These are phyloP conservation scores for Trypanosoma boissoni DNA, from an alignment of 208 protist species.

Conservation along the genomic window DNA sequence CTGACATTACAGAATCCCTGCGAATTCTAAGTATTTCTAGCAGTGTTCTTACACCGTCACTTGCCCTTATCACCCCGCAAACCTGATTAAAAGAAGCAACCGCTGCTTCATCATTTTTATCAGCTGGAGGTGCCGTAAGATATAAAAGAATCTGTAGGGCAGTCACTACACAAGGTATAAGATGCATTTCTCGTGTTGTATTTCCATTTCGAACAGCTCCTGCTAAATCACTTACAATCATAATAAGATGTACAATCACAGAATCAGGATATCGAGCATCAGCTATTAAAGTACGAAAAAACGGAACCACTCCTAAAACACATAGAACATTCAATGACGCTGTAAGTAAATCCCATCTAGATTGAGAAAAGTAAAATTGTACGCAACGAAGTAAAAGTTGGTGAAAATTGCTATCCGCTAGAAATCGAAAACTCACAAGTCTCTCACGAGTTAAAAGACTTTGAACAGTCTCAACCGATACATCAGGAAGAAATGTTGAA, in stretches of 20 bases:
- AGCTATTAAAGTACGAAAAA: constrained; percentile 64
- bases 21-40: constrained; percentile 66
- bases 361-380: constrained; percentile 82
- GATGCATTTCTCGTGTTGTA: constrained; percentile 61
- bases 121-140: constrained; percentile 58
- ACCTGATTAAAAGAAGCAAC: constrained; percentile 64
- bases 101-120: constrained; percentile 58
- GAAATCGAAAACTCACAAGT: constrained; percentile 43
- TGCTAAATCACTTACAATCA: constrained; percentile 69
- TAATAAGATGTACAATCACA: constrained; percentile 72
- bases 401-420: constrained; percentile 69
- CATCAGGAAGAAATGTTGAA: constrained; percentile 48
- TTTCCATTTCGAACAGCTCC: constrained; percentile 56
- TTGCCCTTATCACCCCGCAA: constrained; percentile 64
- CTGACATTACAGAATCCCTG: constrained; percentile 71
- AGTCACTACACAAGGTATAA: constrained; percentile 61
- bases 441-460: constrained; percentile 69
- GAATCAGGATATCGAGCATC: constrained; percentile 66
- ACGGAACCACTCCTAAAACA: constrained; percentile 72
- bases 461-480: constrained; percentile 73
- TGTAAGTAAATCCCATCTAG: constrained; percentile 71
- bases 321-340: constrained; percentile 66
- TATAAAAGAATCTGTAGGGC: constrained; percentile 79
- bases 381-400: constrained; percentile 59
- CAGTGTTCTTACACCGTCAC: constrained; percentile 73